Conservation (phyloP, 1,284 basidiomycete genomes). For the Cryptococcus amylolentus region DNA sequence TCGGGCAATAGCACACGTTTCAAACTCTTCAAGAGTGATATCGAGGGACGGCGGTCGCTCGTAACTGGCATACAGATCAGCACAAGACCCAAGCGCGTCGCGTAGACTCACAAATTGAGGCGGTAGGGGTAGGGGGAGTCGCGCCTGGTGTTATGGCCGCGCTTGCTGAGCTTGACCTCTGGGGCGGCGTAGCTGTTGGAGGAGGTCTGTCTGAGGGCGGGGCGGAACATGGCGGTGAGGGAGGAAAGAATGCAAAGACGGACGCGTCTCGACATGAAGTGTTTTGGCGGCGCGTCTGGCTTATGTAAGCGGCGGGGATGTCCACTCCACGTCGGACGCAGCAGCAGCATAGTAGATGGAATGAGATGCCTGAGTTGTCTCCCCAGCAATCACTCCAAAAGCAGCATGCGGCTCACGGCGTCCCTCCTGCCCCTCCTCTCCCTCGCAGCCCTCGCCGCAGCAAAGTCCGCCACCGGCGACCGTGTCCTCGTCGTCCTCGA, state of each 20-base stretch:
- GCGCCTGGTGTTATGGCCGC: slow-evolving; percentile 11
- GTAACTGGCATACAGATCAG: slow-evolving; percentile 58
- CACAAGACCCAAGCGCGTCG: background rate
- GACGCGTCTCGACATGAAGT: background rate
- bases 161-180: slow-evolving; percentile 43
- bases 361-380: too few species aligned
- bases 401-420: too few species aligned
- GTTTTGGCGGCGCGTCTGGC: too few species aligned
- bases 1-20: slow-evolving; percentile 83
- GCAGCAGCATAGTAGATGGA: too few species aligned
- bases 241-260: background rate
- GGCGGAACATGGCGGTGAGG: slow-evolving; percentile 13
- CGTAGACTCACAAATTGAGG: slow-evolving; percentile 69
- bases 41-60: slow-evolving; percentile 80
- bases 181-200: slow-evolving; percentile 18
- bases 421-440: slow-evolving; percentile 13
- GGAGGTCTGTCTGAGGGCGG: slow-evolving; percentile 16
- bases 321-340: too few species aligned
- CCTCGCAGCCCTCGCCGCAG: slow-evolving; percentile 38
- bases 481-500: slow-evolving; percentile 81
- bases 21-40: slow-evolving; percentile 94
- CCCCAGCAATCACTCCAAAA: too few species aligned
- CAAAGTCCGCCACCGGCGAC: slow-evolving; percentile 76
- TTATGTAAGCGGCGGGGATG: too few species aligned
- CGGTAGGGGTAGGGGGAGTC: slow-evolving; percentile 59